Percentiles rank a stretch among this genome's conserved stretches.
Evolutionary conservation across 164 flowering plant genomes (phyloP).

Genomic region (Echeveria elegans): DNA sequence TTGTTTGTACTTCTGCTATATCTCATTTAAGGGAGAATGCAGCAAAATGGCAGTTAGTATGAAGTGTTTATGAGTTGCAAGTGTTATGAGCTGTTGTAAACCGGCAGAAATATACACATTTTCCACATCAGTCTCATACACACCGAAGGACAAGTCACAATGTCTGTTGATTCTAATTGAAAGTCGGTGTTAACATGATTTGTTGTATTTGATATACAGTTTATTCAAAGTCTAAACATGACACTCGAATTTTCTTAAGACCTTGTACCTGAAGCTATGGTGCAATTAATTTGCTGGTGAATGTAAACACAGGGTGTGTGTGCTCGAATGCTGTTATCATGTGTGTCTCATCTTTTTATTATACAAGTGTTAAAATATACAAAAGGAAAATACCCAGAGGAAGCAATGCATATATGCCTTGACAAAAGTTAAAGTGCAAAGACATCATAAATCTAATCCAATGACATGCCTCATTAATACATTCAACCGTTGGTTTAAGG

Average conservation of each 20-base stretch:
- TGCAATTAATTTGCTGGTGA: not conserved
- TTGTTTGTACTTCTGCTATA: too few species aligned
- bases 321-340: too few species aligned
- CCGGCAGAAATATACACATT: too few species aligned
- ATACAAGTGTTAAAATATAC: not conserved
- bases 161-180: too few species aligned
- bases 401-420: slow-evolving; percentile 39
- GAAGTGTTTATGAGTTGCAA: too few species aligned
- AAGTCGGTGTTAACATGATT: too few species aligned
- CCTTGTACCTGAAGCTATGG: not conserved
- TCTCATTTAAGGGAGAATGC: too few species aligned
- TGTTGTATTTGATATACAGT: not conserved
- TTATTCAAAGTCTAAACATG: not conserved
- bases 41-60: too few species aligned
- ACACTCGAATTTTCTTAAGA: not conserved
- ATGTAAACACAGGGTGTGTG: too few species aligned
- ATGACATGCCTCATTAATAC: not conserved
- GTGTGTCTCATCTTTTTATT: not conserved
- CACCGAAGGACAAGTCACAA: too few species aligned
- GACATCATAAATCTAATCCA: slow-evolving; percentile 8
- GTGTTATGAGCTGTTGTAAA: too few species aligned
- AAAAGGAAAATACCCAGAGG: slow-evolving; percentile 18
- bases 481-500: not conserved
- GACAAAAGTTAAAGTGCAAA: slow-evolving; percentile 17
- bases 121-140: too few species aligned